Evolutionary conservation across 2,329 filamentous ascomycete genomes (phyloP), one percentile per base, ranked within the genome.

Genomic region (Drechslerella dactyloides): DNA sequence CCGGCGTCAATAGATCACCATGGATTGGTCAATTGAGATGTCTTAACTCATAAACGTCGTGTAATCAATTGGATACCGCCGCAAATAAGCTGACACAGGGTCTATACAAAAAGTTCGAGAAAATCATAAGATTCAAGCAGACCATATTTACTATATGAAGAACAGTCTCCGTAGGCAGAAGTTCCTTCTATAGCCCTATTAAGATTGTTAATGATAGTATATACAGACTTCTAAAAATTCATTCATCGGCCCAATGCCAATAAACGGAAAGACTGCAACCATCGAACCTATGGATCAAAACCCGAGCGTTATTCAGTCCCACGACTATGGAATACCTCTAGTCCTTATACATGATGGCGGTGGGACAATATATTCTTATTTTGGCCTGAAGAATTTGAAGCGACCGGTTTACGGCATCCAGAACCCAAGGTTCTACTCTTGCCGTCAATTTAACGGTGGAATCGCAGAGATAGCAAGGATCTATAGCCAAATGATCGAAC

Each of bases 311-410:
- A 54, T 62, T 42, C 58, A 62, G n/a, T 48, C 58, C 6, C 46
- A 54, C 21, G 58, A 55, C 40, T 15, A 81, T 74, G 60, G 78
- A 80, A 15, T 62, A 62, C 58, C 75, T 1, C 56, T 78, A 2
- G 85, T 84, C 76, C 83, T 85, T 79, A 78, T 85, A 17, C 84
- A 84, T 13, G 84, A 85, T 63, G 84, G 84, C 48, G 84, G 83
- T 58, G 78, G 78, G 11, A 65, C 77, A 7, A 76, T 70, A 53
- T 77, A 60, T 61, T 76, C 69, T 1, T 77, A 77, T 64, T 54
- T 68, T 15, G 73, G 74, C n/a, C 64, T 77, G 6, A 50, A 52
- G 2, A 48, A 60, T 10, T 51, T 75, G 4, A 62, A 60, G 15
- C 61, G 75, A 6, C 57, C 61, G 23, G 46, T 73, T 30, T 75